Conservation (phyloP, 2,329 filamentous ascomycete genomes). For the Xylaria sp. region DNA sequence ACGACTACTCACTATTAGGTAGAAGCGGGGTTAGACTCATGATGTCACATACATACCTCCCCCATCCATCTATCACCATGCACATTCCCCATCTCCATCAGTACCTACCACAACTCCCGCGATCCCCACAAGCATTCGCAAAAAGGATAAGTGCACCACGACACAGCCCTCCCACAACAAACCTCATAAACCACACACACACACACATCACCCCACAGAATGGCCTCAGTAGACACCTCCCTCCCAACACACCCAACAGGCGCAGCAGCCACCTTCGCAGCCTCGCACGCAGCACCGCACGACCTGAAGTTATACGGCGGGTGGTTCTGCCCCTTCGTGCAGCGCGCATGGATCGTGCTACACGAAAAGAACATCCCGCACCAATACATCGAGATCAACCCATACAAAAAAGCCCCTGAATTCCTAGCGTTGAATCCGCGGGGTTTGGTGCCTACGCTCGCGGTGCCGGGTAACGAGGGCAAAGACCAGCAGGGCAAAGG, state of each 20-base stretch:
- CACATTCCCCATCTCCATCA: neutral
- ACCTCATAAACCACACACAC: neutral
- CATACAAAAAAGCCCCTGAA: slow-evolving; percentile 76
- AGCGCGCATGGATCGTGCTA: slow-evolving; percentile 78
- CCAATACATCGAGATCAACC: slow-evolving; percentile 82
- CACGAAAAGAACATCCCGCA: slow-evolving; percentile 79
- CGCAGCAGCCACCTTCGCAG: slow-evolving; percentile 60
- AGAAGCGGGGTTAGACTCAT: slow-evolving; percentile 16
- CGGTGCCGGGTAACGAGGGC: slow-evolving; percentile 52
- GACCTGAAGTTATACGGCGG: slow-evolving; percentile 75
- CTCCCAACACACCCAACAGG: slow-evolving; percentile 61
- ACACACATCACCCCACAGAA: slow-evolving; percentile 17
- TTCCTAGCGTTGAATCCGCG: slow-evolving; percentile 79
- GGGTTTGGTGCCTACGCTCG: slow-evolving; percentile 78
- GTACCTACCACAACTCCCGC: neutral
- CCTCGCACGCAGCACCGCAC: slow-evolving; percentile 59
- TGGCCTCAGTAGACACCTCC: slow-evolving; percentile 59
- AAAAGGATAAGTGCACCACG: neutral
- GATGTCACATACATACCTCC: slow-evolving; percentile 22
- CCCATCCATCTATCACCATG: neutral
- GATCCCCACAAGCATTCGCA: neutral
- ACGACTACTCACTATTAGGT: neutral
- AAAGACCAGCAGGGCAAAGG: fast-evolving
- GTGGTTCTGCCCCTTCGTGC: slow-evolving; percentile 80
- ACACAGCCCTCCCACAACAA: too few species aligned